Base-by-base conservation (phyloP, 768 basidiomycete species). In the Leucogyrophana mollusca region DNA sequence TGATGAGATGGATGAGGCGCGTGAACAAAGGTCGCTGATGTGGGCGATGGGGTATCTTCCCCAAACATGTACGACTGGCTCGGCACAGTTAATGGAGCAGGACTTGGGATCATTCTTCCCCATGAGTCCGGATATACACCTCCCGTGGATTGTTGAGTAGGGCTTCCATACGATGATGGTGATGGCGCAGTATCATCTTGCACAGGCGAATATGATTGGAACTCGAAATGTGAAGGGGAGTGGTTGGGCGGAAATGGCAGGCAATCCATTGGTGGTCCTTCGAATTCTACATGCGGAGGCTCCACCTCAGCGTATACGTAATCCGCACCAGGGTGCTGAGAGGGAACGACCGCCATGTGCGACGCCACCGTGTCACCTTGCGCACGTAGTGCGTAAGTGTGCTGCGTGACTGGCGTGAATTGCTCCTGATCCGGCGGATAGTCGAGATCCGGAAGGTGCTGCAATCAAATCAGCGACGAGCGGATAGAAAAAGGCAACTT, bases 261-360 rank as follows among this genome's bases (percentile, higher is more conserved):
- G 4, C 56, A 65, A 36, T 66, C 66, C 66, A 65, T 65, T 3
- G 59, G 64, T 0, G 64, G 64, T 14, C 46, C 40, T 4, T 53
- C 56, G 1, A 30, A 30, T 53, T 40, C 7, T 56, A 54, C n/a
- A 49, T 0, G 10, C 45, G 1, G 8, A 41, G 2, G 34, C 37
- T n/a, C 4, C 49, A 47, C 6, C 56, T 56, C 18, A 43, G 38
- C 3, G 56, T 61, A 13, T 2, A 9, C 21, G 13, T 53, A 56
- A 13, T 47, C 47, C 30, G 49, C 34, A 2, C 45, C 14, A 9
- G 7, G 13, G 6, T 30, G 27, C 13, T 30, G 27, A 13, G 27
- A 13, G 27, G 13, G 6, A 13, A 13, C 27, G 27, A 30, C 27
- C 7, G 6, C 13, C 13, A 13, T 30, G 13, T 30, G 27, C 27